Evolutionary conservation across 768 basidiomycete species (phyloP).

Genomic region (Psilocybe tampanensis): DNA sequence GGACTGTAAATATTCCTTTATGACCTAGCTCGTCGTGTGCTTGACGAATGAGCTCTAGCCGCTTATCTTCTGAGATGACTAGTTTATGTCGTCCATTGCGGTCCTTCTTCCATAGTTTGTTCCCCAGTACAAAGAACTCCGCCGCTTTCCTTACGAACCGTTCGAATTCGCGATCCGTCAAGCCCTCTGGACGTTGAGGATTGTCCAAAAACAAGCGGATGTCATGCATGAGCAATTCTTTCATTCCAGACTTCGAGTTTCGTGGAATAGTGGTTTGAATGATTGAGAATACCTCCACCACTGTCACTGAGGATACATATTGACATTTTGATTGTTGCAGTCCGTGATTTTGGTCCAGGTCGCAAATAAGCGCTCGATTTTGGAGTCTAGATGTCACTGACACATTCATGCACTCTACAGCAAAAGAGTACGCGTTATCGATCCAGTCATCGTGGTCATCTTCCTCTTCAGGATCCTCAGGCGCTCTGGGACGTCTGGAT

Average conservation of each 20-base stretch:
- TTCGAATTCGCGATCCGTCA: not conserved
- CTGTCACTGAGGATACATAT: no score
- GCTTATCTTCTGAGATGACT: not conserved
- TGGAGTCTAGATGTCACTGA: no score
- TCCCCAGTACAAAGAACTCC: slow-evolving; percentile 18
- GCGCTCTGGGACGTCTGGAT: slow-evolving; percentile 9
- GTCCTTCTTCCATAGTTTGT: slow-evolving; percentile 21
- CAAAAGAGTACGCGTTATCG: slow-evolving; percentile 1
- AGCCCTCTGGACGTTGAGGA: not conserved
- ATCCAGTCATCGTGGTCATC: slow-evolving; percentile 10
- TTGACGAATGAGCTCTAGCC: slow-evolving; percentile 16
- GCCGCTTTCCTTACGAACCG: slow-evolving; percentile 18
- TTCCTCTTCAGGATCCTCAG: slow-evolving; percentile 15
- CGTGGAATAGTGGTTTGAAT: not conserved
- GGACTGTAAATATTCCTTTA: slow-evolving; percentile 26
- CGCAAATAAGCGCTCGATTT: no score
- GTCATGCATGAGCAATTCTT: not conserved
- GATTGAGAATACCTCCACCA: not conserved
- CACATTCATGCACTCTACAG: slow-evolving; percentile 3
- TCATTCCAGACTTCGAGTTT: not conserved
- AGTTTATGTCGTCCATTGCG: slow-evolving; percentile 25
- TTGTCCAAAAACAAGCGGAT: slow-evolving; percentile 5
- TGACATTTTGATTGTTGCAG: no score
- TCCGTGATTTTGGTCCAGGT: no score
- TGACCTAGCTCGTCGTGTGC: slow-evolving; percentile 32